Evolutionary conservation across 805 yeast genomes (phyloP).

Genomic region (Blastobotrys attinorum): DNA sequence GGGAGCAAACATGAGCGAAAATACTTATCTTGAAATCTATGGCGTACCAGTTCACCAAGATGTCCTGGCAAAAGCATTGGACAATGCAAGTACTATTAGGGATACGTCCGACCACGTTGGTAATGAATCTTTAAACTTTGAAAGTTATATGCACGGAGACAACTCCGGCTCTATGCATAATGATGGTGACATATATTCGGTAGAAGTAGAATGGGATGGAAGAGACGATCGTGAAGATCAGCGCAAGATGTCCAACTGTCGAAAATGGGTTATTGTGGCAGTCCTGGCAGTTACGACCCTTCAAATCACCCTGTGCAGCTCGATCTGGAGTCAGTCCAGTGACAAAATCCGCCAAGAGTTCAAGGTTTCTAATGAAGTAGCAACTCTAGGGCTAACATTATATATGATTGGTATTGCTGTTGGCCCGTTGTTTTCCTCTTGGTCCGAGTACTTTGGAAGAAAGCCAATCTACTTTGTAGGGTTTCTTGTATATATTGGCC

Average conservation of each 20-base stretch:
- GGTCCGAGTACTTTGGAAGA: conserved; percentile 65
- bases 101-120: neutral
- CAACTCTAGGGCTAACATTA: conserved; percentile 42
- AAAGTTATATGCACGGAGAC: too few relatives aligned
- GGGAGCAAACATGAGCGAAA: too few relatives aligned
- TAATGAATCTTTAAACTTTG: neutral
- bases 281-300: neutral
- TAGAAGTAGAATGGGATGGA: conserved; percentile 14
- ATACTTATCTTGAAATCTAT: neutral
- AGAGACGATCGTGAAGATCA: conserved; percentile 10
- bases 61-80: neutral
- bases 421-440: conserved; percentile 61
- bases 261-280: neutral
- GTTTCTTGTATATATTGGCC: conserved; percentile 36
- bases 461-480: conserved; percentile 53
- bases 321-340: conserved; percentile 42
- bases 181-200: neutral
- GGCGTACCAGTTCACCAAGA: neutral
- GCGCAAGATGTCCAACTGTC: neutral
- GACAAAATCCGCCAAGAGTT: conserved; percentile 32
- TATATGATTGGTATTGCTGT: conserved; percentile 56
- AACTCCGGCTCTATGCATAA: neutral
- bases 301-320: neutral
- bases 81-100: neutral
- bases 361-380: conserved; percentile 36